A percentile compares a stretch with the other conserved stretches of the same genome.
Conservation (phyloP, 2,329 filamentous ascomycete species). For the Clonostachys rhizophaga region DNA sequence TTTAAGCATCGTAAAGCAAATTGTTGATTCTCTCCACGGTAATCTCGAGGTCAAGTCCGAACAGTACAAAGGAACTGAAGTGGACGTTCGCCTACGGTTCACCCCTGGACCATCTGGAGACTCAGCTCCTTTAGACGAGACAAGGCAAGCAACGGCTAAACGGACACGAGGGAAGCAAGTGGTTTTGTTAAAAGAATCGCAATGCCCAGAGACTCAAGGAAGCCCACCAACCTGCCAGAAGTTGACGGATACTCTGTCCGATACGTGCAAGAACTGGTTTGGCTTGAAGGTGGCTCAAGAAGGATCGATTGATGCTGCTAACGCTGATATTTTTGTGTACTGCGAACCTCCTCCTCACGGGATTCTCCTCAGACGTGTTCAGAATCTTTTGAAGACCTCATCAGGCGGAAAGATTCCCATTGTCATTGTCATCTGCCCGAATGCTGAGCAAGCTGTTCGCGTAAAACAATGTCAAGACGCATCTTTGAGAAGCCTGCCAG, state of each 20-base stretch:
- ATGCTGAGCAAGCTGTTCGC: constrained; percentile 15
- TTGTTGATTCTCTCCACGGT: constrained; percentile 56
- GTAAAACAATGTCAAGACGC: too few species aligned
- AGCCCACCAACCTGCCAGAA: constrained; percentile 9
- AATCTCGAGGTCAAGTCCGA: constrained; percentile 52
- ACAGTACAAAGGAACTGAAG: constrained; percentile 47
- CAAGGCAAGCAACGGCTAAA: constrained; percentile 2
- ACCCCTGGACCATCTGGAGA: constrained; percentile 5
- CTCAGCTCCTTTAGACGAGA: constrained; percentile 4
- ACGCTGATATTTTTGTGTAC: constrained; percentile 16
- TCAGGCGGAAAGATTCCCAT: constrained; percentile 11
- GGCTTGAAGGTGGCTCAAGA: constrained; percentile 18
- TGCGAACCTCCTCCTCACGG: constrained; percentile 15
- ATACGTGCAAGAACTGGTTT: constrained; percentile 24
- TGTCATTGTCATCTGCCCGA: constrained; percentile 16
- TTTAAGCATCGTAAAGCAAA: constrained; percentile 56
- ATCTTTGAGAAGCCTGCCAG: constrained; percentile 1
- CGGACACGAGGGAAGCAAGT: constrained; percentile 3
- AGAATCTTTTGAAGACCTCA: too few species aligned
- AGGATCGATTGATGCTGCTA: not conserved
- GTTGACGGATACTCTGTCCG: constrained; percentile 18
- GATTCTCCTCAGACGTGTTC: not conserved
- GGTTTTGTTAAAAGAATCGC: too few species aligned
- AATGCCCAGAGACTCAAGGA: not conserved
- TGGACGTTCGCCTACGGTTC: constrained; percentile 41